A percentile compares a stretch with the other conserved stretches of the same genome.
Evolutionary conservation across 148 eudicot species (phyloP).

Genomic region (Diospyros kaki): DNA sequence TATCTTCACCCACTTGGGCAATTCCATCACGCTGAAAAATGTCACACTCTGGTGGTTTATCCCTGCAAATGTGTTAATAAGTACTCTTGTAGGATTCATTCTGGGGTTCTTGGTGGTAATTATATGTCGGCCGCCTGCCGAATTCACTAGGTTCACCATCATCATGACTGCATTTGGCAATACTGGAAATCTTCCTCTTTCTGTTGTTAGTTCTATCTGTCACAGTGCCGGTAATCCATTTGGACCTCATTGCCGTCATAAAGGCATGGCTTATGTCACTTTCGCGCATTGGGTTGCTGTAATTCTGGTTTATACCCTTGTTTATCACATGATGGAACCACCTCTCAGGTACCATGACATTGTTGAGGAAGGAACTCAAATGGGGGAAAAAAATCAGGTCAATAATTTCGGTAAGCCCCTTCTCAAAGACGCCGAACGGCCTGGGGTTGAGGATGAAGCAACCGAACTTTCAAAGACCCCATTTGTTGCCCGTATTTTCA

Average conservation of each 20-base stretch:
- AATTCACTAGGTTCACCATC: conserved; percentile 48
- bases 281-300: conserved; percentile 74
- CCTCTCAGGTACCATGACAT: conserved; percentile 58
- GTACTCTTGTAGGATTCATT: conserved; percentile 50
- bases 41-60: conserved; percentile 62
- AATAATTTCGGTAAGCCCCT: conserved; percentile 42
- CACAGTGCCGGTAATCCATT: conserved; percentile 44
- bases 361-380: conserved; percentile 36
- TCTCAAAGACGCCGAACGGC: conserved; percentile 66
- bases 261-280: conserved; percentile 65
- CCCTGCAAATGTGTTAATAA: conserved; percentile 59
- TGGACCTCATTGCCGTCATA: conserved; percentile 46
- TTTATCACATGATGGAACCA: conserved; percentile 83
- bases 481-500: conserved; percentile 45
- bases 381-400: conserved; percentile 14
- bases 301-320: conserved; percentile 58
- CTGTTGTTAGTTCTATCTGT: conserved; percentile 61
- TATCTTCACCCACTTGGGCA: conserved; percentile 53
- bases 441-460: conserved; percentile 54
- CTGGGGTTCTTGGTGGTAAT: conserved; percentile 57
- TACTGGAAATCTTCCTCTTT: conserved; percentile 63
- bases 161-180: conserved; percentile 72
- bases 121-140: conserved; percentile 56
- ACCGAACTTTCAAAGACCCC: conserved; percentile 50
- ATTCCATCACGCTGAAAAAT: conserved; percentile 49